Conservation (phyloP, 2,329 filamentous ascomycete genomes). For the Chaetomium olivaceum region DNA sequence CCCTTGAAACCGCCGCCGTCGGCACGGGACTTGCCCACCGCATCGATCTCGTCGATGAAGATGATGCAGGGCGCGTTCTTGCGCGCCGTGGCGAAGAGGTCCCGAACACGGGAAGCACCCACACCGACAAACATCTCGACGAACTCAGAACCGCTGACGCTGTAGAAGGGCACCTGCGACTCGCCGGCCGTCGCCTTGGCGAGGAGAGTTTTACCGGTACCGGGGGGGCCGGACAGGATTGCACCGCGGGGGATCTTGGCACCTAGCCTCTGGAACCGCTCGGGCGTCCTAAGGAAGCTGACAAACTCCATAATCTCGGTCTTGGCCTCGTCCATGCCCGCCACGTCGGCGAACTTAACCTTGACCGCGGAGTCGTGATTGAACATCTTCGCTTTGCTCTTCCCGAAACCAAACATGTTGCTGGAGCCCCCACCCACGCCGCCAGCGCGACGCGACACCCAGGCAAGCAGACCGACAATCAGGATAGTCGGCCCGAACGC, state of each 20-base stretch:
- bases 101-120: conserved; percentile 89
- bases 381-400: conserved; percentile 94
- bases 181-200: conserved; percentile 98
- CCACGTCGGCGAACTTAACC: conserved; percentile 95
- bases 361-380: conserved; percentile 96
- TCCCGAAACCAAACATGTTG: conserved; percentile 93
- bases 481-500: conserved; percentile 84
- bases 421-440: conserved; percentile 65
- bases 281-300: conserved; percentile 90
- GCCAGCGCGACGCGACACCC: conserved; percentile 73
- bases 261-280: conserved; percentile 87
- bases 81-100: conserved; percentile 89
- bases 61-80: conserved; percentile 98
- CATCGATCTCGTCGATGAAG: conserved; percentile 99
- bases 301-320: conserved; percentile 99
- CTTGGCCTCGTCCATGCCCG: conserved; percentile 98
- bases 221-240: conserved; percentile 94
- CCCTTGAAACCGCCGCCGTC: conserved; percentile 80
- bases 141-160: conserved; percentile 96
- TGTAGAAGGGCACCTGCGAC: conserved; percentile 96
- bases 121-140: conserved; percentile 99
- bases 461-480: conserved; percentile 80
- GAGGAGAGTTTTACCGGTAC: conserved; percentile 96
- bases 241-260: conserved; percentile 97
- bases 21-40: conserved; percentile 85